phyloP scores from a whole-genome alignment of 352 stramenopile genomes.

The Globisporangium acanthophoron region DNA sequence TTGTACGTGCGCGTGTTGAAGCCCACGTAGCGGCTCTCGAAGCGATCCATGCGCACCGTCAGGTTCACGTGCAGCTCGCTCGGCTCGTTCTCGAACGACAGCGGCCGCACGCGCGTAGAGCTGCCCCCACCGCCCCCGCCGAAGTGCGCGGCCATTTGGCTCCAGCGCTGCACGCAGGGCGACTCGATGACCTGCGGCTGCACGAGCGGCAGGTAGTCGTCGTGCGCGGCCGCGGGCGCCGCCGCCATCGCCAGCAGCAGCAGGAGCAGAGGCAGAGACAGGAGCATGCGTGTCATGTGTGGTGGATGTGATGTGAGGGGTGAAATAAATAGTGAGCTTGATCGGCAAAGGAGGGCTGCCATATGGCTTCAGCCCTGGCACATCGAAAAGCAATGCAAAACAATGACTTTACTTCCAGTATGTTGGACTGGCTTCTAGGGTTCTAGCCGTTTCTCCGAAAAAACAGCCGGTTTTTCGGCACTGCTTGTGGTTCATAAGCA shows the following conservation, averaged over 20 bases:
- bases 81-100: constrained; percentile 31
- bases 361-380: background rate
- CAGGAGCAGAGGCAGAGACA: too few species aligned
- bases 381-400: background rate
- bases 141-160: constrained; percentile 19
- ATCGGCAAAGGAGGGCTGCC: too few species aligned
- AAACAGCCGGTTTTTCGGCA: too few species aligned
- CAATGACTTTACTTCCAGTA: too few species aligned
- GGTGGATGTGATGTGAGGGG: too few species aligned
- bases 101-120: constrained; percentile 15
- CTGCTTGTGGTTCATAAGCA: too few species aligned
- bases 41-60: constrained; percentile 46
- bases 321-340: background rate
- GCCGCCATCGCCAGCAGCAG: background rate
- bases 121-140: background rate
- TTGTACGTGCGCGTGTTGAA: constrained; percentile 78
- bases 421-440: too few species aligned
- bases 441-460: too few species aligned
- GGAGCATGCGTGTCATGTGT: background rate
- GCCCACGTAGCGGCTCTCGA: constrained; percentile 64
- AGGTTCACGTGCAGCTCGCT: constrained; percentile 55
- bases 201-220: constrained; percentile 39
- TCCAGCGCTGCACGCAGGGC: constrained; percentile 33
- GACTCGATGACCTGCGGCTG: constrained; percentile 39
- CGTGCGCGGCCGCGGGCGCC: constrained; percentile 3